Evolutionary conservation across 139 green algal genomes (phyloP).

Genomic region (Axilococcus clingmanii): DNA sequence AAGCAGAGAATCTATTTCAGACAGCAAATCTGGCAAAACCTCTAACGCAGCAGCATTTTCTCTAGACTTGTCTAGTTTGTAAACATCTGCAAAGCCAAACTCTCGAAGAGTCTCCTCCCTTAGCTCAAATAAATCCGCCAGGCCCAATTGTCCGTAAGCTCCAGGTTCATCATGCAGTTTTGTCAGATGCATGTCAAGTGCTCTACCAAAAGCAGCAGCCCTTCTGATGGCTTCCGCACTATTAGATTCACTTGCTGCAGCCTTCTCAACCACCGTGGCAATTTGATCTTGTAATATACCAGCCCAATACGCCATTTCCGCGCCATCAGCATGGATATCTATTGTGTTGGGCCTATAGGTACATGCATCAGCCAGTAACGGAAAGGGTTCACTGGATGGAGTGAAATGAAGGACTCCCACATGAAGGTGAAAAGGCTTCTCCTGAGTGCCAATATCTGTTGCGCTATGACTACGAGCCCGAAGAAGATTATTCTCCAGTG

Average conservation of each 20-base stretch:
- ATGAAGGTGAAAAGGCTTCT: slow-evolving; percentile 56
- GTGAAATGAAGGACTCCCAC: slow-evolving; percentile 93
- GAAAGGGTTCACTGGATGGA: slow-evolving; percentile 76
- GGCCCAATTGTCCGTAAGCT: slow-evolving; percentile 76
- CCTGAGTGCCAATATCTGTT: background rate
- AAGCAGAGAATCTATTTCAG: slow-evolving; percentile 73
- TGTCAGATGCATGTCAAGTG: slow-evolving; percentile 69
- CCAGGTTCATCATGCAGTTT: slow-evolving; percentile 49
- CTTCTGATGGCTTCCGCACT: slow-evolving; percentile 42
- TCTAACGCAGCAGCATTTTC: slow-evolving; percentile 85
- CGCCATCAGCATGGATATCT: slow-evolving; percentile 64
- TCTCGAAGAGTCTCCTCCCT: slow-evolving; percentile 94
- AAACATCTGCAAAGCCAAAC: slow-evolving; percentile 92
- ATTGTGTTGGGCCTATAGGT: slow-evolving; percentile 88
- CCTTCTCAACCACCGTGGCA: slow-evolving; percentile 68
- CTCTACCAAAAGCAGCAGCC: slow-evolving; percentile 65
- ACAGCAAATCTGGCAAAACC: slow-evolving; percentile 86
- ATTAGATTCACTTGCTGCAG: slow-evolving; percentile 30
- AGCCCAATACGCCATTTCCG: slow-evolving; percentile 85
- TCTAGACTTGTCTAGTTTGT: slow-evolving; percentile 74
- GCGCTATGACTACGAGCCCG: background rate
- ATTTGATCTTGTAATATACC: slow-evolving; percentile 66
- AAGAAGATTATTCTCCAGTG: slow-evolving; percentile 7
- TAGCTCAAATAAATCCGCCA: slow-evolving; percentile 92
- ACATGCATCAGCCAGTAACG: slow-evolving; percentile 64